Base-by-base conservation (phyloP, 2,329 filamentous ascomycete species). In the Cyclaneusma minus region DNA sequence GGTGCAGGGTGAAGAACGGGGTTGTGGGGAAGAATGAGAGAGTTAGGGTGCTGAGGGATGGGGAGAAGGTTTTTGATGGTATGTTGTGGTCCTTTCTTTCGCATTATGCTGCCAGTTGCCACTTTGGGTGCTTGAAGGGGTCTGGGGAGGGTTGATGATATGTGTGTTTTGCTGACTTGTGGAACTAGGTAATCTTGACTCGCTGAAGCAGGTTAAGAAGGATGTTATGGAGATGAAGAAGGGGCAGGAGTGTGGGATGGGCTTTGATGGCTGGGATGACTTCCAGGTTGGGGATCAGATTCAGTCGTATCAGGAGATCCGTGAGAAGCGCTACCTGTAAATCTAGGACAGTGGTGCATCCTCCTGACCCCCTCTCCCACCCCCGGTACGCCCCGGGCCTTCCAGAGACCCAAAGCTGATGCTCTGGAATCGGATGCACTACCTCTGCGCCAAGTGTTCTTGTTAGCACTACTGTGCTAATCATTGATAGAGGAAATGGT, bases 201-300 rank as follows among this genome's bases (percentile, higher is more conserved):
- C 81, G 2, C 68, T 98, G 31, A 94, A 89, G 56, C 80, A 91
- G 43, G 71, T 79, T 49, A 94, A 95, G 63, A 91, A 91, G 49
- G 82, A 94, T 37, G 80, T 89, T 16, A 59, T 61, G 23, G 82
- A 93, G 45, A 89, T 92, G 72, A 73, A 72, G 42, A 95, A 92
- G 54, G 85, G 84, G 31, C 70, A 66, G n/a, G 89, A 98, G 52
- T 98, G 89, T 43, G 89, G 89, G 38, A 75, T 98, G 38, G 73
- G 70, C 27, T 87, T 98, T 43, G 71, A 77, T 3, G 65, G 62
- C 16, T 98, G 83, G 71, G 62, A 77, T 24, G 78, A 71, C 13
- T 78, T 95, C 47, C 50, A 75, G 43, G 60, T 71, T 9, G 89
- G 87, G 15, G 89, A 98, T 53, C 68, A 76, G 49, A 66, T 98